Evolutionary conservation across 371 early-diverging fungal genomes (phyloP).

Genomic region (Mucor irregularis): DNA sequence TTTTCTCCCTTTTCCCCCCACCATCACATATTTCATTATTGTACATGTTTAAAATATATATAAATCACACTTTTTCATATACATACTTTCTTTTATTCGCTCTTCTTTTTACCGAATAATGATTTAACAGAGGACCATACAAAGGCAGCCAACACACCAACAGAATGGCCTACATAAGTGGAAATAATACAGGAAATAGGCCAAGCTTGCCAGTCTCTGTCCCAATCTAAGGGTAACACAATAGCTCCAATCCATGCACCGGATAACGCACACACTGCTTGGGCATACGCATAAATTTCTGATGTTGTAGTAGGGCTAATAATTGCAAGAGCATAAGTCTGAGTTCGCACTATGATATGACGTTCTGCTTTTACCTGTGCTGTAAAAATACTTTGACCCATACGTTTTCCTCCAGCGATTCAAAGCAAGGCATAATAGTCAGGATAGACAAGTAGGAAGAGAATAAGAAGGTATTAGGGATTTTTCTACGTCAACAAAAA

Average conservation of each 20-base stretch:
- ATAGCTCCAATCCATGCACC: slow-evolving; percentile 58
- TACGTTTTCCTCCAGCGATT: slow-evolving; percentile 14
- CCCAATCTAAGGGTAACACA: slow-evolving; percentile 55
- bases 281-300: slow-evolving; percentile 49
- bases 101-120: slow-evolving; percentile 46
- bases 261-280: slow-evolving; percentile 39
- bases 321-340: too few relatives aligned
- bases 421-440: slow-evolving; percentile 37
- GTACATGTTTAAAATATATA: slow-evolving; percentile 4
- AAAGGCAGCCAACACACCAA: slow-evolving; percentile 46
- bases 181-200: slow-evolving; percentile 53
- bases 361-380: slow-evolving; percentile 33
- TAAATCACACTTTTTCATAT: not conserved
- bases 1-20: not conserved
- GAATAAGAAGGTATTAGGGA: slow-evolving; percentile 42
- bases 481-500: slow-evolving; percentile 21
- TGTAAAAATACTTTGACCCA: slow-evolving; percentile 45
- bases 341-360: too few relatives aligned
- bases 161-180: slow-evolving; percentile 46
- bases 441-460: slow-evolving; percentile 43
- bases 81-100: slow-evolving; percentile 26
- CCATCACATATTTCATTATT: not conserved
- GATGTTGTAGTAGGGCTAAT: slow-evolving; percentile 36
- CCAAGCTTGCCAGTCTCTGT: slow-evolving; percentile 55
- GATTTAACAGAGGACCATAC: slow-evolving; percentile 42